Percentiles rank a stretch among this genome's conserved stretches.
These are phyloP conservation scores for Tothia fuscella DNA, from an alignment of 2,329 filamentous ascomycete genomes.

Conservation along the genomic window DNA sequence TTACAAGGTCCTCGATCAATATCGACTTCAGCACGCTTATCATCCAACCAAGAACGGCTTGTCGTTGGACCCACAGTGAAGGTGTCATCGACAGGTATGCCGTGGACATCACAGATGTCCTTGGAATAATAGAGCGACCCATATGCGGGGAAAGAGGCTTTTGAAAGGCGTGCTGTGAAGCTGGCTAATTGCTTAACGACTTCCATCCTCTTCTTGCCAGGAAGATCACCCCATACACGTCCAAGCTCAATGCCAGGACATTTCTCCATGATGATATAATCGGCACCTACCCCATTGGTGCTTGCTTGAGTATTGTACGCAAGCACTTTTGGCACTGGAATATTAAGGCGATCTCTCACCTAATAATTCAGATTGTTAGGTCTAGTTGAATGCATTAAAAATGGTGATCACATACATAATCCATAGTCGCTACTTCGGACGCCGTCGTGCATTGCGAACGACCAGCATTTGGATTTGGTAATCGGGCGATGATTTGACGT, in stretches of 20 bases:
- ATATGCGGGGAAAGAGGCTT: conserved; percentile 3
- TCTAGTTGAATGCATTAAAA: too few relatives aligned
- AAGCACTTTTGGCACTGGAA: conserved; percentile 4
- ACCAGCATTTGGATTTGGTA: conserved; percentile 18
- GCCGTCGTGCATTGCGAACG: conserved; percentile 14
- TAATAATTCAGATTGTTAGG: neutral
- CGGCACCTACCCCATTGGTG: conserved; percentile 5
- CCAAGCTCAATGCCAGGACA: conserved; percentile 6
- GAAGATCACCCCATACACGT: neutral
- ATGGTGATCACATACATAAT: conserved; percentile 12
- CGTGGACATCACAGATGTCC: neutral
- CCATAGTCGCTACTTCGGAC: conserved; percentile 15
- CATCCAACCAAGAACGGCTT: neutral
- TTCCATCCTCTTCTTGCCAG: neutral
- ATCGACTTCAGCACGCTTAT: neutral
- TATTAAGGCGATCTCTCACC: conserved; percentile 2
- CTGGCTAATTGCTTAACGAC: neutral
- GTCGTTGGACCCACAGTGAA: conserved; percentile 1
- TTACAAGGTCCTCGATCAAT: conserved; percentile 1
- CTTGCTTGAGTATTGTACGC: conserved; percentile 1
- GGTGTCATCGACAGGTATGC: neutral
- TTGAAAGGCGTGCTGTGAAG: neutral
- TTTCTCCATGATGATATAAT: conserved; percentile 12
- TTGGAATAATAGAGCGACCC: neutral
- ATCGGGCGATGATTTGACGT: conserved; percentile 14